phyloP scores from a whole-genome alignment of 208 protist genomes.

The Crithidia bombi region DNA sequence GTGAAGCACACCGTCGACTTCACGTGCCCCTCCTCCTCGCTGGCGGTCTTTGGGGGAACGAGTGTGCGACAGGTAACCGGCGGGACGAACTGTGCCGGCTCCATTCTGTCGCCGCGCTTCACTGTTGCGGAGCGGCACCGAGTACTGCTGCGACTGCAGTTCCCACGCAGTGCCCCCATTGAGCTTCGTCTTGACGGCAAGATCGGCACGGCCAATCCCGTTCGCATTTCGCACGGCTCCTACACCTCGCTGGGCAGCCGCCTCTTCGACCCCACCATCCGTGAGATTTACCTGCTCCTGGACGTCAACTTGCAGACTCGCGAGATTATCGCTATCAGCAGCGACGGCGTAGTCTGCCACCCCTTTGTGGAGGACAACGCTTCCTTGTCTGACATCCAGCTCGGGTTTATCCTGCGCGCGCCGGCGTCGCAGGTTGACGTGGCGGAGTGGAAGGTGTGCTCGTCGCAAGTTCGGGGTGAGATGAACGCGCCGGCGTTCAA shows the following conservation, averaged over 20 bases:
- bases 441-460: slow-evolving; percentile 44
- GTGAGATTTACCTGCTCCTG: slow-evolving; percentile 39
- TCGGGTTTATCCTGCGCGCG: slow-evolving; percentile 48
- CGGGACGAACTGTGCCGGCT: slow-evolving; percentile 21
- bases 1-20: slow-evolving; percentile 27
- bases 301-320: slow-evolving; percentile 48
- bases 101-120: slow-evolving; percentile 45
- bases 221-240: slow-evolving; percentile 27
- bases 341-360: slow-evolving; percentile 50
- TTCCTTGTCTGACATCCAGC: slow-evolving; percentile 32
- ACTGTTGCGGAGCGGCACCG: slow-evolving; percentile 48
- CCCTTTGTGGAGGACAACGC: slow-evolving; percentile 39
- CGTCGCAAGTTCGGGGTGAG: slow-evolving; percentile 26
- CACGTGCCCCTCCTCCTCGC: slow-evolving; percentile 33
- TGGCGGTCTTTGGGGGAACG: neutral
- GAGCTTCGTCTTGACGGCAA: slow-evolving; percentile 55
- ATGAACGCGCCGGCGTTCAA: slow-evolving; percentile 31
- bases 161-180: slow-evolving; percentile 34
- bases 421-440: slow-evolving; percentile 49
- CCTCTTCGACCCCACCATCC: slow-evolving; percentile 34
- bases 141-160: slow-evolving; percentile 57
- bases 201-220: slow-evolving; percentile 22
- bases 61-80: slow-evolving; percentile 26
- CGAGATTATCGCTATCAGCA: slow-evolving; percentile 44
- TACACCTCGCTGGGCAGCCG: slow-evolving; percentile 32